Conservation (phyloP, 108 stramenopile species). For the Nitzschia putrida region DNA sequence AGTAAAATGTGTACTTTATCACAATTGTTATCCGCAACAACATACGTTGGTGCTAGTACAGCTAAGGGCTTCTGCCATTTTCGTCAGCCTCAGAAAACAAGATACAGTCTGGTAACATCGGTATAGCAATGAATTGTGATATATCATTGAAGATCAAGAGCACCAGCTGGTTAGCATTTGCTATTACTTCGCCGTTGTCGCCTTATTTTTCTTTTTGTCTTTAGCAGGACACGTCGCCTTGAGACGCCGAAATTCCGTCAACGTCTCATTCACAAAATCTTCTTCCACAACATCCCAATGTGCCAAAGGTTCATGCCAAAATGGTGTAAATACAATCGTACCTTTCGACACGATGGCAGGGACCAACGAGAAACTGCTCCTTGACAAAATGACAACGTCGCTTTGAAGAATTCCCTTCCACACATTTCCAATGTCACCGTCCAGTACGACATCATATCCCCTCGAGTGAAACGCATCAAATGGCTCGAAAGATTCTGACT, state of each 20-base stretch:
- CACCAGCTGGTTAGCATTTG: too few relatives aligned
- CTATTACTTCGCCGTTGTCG: too few relatives aligned
- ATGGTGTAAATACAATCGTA: slow-evolving; percentile 31
- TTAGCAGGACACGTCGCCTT: slow-evolving; percentile 16
- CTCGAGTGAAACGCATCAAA: slow-evolving; percentile 10
- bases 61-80: too few relatives aligned
- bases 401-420: slow-evolving; percentile 23
- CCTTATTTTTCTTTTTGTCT: neutral
- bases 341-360: slow-evolving; percentile 14
- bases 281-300: slow-evolving; percentile 20
- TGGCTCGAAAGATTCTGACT: slow-evolving; percentile 25
- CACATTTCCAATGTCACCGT: slow-evolving; percentile 15
- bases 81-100: too few relatives aligned
- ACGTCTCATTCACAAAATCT: slow-evolving; percentile 10
- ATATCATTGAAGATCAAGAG: too few relatives aligned
- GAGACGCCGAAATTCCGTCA: slow-evolving; percentile 22
- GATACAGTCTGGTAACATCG: too few relatives aligned
- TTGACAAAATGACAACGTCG: slow-evolving; percentile 24
- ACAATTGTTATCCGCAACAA: too few relatives aligned
- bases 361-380: slow-evolving; percentile 22
- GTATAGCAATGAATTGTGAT: too few relatives aligned
- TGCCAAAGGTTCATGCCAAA: slow-evolving; percentile 31
- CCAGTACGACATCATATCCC: slow-evolving; percentile 17
- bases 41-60: too few relatives aligned
- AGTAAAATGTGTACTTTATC: too few relatives aligned